Percentiles rank a stretch among this genome's conserved stretches.
Evolutionary conservation across 1,284 basidiomycete species (phyloP).

Genomic region (Ustilago esculenta): DNA sequence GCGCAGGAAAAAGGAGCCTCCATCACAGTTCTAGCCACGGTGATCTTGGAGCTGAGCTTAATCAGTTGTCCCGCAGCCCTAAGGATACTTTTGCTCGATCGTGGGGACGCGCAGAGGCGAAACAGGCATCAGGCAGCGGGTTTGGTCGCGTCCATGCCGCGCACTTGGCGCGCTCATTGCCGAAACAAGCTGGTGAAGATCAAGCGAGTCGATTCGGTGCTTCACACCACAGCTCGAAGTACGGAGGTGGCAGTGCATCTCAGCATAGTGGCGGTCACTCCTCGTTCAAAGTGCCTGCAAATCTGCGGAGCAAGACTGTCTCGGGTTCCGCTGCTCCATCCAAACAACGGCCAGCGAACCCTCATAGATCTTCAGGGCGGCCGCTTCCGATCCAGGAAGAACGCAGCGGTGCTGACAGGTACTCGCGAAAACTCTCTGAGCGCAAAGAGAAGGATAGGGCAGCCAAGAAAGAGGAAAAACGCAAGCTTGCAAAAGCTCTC

Average conservation of each 20-base stretch:
- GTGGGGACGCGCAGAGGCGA: slow-evolving; percentile 19
- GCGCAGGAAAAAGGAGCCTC: slow-evolving; percentile 26
- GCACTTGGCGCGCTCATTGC: slow-evolving; percentile 37
- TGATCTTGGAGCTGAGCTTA: slow-evolving; percentile 27
- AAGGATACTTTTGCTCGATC: slow-evolving; percentile 19
- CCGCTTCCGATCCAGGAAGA: slow-evolving; percentile 41
- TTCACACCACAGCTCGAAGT: slow-evolving; percentile 28
- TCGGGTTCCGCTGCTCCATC: neutral
- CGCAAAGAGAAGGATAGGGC: slow-evolving; percentile 17
- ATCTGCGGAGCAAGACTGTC: slow-evolving; percentile 7
- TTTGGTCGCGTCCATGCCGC: slow-evolving; percentile 1
- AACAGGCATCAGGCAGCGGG: slow-evolving; percentile 2
- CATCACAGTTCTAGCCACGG: slow-evolving; percentile 47
- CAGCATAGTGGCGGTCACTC: slow-evolving; percentile 40
- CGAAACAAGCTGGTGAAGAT: slow-evolving; percentile 22
- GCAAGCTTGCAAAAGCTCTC: slow-evolving; percentile 11
- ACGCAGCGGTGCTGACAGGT: slow-evolving; percentile 7
- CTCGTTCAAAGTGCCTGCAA: slow-evolving; percentile 39
- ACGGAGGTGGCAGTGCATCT: slow-evolving; percentile 23
- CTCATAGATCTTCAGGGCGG: slow-evolving; percentile 9
- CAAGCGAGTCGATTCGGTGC: slow-evolving; percentile 9
- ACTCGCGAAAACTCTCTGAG: slow-evolving; percentile 13
- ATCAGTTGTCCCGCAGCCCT: slow-evolving; percentile 23
- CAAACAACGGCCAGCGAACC: slow-evolving; percentile 17
- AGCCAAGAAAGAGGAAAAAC: slow-evolving; percentile 15